These are phyloP conservation scores for Suhomyces ambrosiae DNA, from an alignment of 1,139 yeast genomes.

Conservation along the genomic window DNA sequence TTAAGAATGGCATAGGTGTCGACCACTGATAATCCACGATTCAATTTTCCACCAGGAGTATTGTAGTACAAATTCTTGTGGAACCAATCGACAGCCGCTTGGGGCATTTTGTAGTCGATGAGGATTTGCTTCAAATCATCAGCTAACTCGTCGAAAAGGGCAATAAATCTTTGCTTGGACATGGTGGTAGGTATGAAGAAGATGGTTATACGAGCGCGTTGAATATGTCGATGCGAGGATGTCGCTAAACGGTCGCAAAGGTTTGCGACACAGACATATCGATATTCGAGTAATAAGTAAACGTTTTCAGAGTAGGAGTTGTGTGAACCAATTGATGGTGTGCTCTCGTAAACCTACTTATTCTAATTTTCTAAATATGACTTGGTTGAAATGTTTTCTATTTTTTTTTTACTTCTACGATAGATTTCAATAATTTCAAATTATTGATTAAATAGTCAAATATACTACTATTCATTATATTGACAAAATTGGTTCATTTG, in stretches of 20 bases:
- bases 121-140: conserved; percentile 67
- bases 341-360: too few species aligned
- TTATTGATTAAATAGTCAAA: too few species aligned
- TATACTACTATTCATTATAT: too few species aligned
- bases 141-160: conserved; percentile 76
- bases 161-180: conserved; percentile 57
- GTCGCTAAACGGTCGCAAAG: conserved; percentile 1
- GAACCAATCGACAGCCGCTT: conserved; percentile 88
- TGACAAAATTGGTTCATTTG: too few species aligned
- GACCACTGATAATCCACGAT: conserved; percentile 93
- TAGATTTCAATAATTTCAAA: too few species aligned
- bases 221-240: neutral
- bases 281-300: too few species aligned
- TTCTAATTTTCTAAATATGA: too few species aligned
- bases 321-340: too few species aligned
- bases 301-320: too few species aligned
- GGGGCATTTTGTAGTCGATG: conserved; percentile 75
- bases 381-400: too few species aligned
- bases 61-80: conserved; percentile 74
- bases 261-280: too few species aligned
- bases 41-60: conserved; percentile 95
- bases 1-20: conserved; percentile 87
- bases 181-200: conserved; percentile 1
- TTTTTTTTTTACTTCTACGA: too few species aligned
- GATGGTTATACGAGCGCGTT: conserved; percentile 7